Conservation (phyloP, 441 rosid species). For the Corymbia citriodora region DNA sequence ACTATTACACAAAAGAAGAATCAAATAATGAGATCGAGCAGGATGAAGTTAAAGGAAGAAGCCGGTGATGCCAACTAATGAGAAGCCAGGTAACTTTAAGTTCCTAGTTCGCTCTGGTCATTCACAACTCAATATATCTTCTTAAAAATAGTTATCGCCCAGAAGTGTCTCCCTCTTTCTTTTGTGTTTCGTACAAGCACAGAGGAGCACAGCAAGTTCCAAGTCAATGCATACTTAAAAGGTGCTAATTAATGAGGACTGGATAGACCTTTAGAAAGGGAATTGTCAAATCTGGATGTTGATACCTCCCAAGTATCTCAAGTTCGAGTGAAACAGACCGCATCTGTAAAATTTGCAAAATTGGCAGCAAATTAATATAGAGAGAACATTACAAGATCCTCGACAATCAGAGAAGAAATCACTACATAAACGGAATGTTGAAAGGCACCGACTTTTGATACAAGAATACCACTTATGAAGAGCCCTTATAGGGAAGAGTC, state of each 20-base stretch:
- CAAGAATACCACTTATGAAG: background rate
- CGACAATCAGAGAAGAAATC: background rate
- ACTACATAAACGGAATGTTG: background rate
- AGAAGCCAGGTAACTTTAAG: background rate
- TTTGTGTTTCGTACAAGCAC: background rate
- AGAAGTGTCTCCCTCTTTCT: background rate
- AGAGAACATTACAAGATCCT: background rate
- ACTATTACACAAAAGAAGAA: background rate
- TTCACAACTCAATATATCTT: background rate
- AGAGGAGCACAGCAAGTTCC: background rate
- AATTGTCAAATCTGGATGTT: conserved; percentile 81
- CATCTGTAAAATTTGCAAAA: conserved; percentile 51
- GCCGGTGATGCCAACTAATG: background rate
- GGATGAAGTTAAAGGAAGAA: background rate
- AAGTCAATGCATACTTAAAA: background rate
- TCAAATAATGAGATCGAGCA: background rate
- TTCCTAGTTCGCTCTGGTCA: background rate
- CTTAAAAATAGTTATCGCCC: background rate
- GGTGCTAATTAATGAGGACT: background rate
- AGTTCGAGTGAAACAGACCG: conserved; percentile 72
- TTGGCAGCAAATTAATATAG: background rate
- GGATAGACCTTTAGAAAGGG: conserved; percentile 77
- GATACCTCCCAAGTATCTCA: conserved; percentile 91
- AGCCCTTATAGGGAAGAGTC: background rate
- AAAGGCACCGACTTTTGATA: background rate